These are phyloP conservation scores for Aphanocladium album DNA, from an alignment of 2,329 filamentous ascomycete genomes.

Conservation along the genomic window DNA sequence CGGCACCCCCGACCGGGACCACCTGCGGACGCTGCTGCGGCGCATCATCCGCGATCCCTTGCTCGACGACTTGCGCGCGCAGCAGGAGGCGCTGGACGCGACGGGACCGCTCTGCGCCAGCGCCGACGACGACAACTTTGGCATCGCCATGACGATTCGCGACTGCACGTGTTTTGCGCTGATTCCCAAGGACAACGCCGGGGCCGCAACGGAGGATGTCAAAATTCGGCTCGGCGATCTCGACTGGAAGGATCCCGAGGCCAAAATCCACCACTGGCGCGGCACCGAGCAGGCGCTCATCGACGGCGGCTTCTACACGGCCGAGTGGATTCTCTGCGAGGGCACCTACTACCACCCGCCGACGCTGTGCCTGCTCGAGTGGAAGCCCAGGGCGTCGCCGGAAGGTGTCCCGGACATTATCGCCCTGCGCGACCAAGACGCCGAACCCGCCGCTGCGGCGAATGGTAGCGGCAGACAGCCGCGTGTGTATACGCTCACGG, in stretches of 20 bases:
- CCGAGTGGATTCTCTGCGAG: conserved; percentile 32
- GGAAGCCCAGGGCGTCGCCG: conserved; percentile 15
- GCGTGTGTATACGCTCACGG: background rate
- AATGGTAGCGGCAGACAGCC: too few species aligned
- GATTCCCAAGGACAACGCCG: conserved; percentile 34
- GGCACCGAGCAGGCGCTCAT: conserved; percentile 58
- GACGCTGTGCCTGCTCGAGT: conserved; percentile 32
- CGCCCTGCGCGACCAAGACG: conserved; percentile 15
- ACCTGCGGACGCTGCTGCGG: conserved; percentile 21
- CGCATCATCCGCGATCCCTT: conserved; percentile 30
- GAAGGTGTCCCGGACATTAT: conserved; percentile 19
- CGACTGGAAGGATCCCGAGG: conserved; percentile 65
- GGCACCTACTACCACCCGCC: conserved; percentile 30
- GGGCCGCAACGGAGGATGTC: conserved; percentile 28
- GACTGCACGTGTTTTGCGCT: conserved; percentile 73
- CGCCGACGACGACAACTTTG: conserved; percentile 43
- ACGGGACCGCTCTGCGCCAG: conserved; percentile 39
- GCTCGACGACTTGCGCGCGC: conserved; percentile 28
- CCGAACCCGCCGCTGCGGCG: background rate
- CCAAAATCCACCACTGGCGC: conserved; percentile 67
- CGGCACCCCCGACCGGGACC: conserved; percentile 25
- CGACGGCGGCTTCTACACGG: conserved; percentile 64
- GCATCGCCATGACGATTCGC: conserved; percentile 72
- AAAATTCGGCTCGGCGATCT: conserved; percentile 67
- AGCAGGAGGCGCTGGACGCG: conserved; percentile 39